Evolutionary conservation across 306 rosid genomes (phyloP), one percentile per base, ranked within the genome.

Genomic region (Castanopsis chinensis): DNA sequence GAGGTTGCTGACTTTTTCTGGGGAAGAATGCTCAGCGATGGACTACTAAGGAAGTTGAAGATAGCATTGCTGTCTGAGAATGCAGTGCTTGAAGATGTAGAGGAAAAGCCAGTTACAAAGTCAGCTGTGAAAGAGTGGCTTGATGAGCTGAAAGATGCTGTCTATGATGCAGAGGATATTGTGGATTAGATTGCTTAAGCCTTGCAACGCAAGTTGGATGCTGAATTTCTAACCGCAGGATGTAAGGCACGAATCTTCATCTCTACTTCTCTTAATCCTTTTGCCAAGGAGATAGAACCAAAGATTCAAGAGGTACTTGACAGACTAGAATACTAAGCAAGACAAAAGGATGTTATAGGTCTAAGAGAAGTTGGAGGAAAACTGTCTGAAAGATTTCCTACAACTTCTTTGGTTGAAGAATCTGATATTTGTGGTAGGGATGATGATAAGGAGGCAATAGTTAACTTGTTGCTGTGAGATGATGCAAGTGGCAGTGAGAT

Each of bases 31-130:
- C 56, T 18, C 60, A 49, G 53, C 1, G 35, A 76, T 8, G 28
- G 17, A 5, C 53, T 33, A 37, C 77, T 83, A 1, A 27, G 60
- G 5, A 78, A 70, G 64, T 35, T 78, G 69, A 58, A 74, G 2
- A 69, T 64, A 13, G 68, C 19, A 59, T 20, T 77, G 69, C 18
- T 17, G 8, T 59, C 73, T 30, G 59, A 41, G 23, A 60, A 70
- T 20, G 30, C 30, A 32, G 53, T 78, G 57, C 49, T 78, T 23
- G 75, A 69, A 5, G 86, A 78, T 74, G 80, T 83, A 8, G 86
- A 78, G 54, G 60, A 68, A 3, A 78, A 57, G 73, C 83, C 69
- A 32, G 19, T 83, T 2, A 6, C 10, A 12, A 19, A 78, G 52
- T 30, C 25, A 0, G 11, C 18, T 15, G 80, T 74, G 25, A 58